Base-by-base conservation (phyloP, 2,329 filamentous ascomycete species). In the Cladosporium sphaerospermum region DNA sequence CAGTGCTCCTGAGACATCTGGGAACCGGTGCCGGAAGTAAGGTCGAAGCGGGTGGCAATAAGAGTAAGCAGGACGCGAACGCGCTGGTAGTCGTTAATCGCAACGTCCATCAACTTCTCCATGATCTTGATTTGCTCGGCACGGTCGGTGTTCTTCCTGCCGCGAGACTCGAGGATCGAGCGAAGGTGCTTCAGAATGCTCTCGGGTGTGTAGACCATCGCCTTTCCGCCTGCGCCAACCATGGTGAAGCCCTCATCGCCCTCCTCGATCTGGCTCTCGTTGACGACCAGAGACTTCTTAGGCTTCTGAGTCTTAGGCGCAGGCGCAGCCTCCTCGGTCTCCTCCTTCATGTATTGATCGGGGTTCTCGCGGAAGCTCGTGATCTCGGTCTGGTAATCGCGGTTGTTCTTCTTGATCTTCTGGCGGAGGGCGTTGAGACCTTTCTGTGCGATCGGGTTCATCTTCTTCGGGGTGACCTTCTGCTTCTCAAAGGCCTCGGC, bases 81-180 rank as follows among this genome's bases (percentile, higher is more conserved):
- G 70, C 84, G 84, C 75, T 97, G 93, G 76, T 99, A 99, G 48
- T 95, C 90, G 50, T 86, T 93, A 65, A 81, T 82, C 59, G 93
- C 83, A 60, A 99, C 91, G 69, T 96, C 90, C 66, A 85, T 77
- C 51, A 99, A 82, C 78, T 91, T 96, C 80, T 97, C 93, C 90
- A 99, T 95, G 49, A 92, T 86, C 73, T 86, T 86, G 73, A 99
- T 97, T 75, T 99, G 93, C 75, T 99, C 93, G 44, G 82, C 69
- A 45, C 90, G 86, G 72, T 99, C 93, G 60, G 93, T 96, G 78
- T 97, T 97, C 83, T 99, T 99, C 80, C 96, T 95, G 70, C 93
- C 93, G 77, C 93, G 83, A 55, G 92, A 91, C 77, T 99, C 93
- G 69, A 97, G 79, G 67, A 99, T 97, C 49, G 84, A 82, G 54